phyloP scores from a whole-genome alignment of 805 yeast genomes.

The Suhomyces canberraensis region DNA sequence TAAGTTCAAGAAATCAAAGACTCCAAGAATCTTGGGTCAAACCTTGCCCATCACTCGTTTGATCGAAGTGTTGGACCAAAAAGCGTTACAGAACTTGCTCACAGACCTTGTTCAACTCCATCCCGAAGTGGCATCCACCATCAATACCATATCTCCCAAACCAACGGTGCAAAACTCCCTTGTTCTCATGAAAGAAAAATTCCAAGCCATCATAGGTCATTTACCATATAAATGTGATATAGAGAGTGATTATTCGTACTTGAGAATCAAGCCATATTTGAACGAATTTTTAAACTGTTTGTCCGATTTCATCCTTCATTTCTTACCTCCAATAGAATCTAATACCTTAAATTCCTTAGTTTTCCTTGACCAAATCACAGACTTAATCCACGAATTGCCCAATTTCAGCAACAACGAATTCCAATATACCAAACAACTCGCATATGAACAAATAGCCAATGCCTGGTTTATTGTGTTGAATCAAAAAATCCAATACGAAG shows the following conservation, averaged over 20 bases:
- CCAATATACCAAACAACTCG: slow-evolving; percentile 48
- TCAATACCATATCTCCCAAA: slow-evolving; percentile 52
- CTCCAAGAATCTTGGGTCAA: slow-evolving; percentile 51
- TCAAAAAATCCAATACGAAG: slow-evolving; percentile 18
- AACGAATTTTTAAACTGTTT: slow-evolving; percentile 68
- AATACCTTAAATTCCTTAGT: slow-evolving; percentile 52
- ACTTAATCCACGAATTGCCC: slow-evolving; percentile 62
- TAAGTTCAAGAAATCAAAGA: slow-evolving; percentile 30
- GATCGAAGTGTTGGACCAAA: slow-evolving; percentile 64
- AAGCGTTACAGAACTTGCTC: slow-evolving; percentile 51
- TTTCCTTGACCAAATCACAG: slow-evolving; percentile 61
- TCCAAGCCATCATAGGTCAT: slow-evolving; percentile 41
- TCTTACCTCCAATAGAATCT: slow-evolving; percentile 67
- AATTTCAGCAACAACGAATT: slow-evolving; percentile 57
- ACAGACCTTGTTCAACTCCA: slow-evolving; percentile 51
- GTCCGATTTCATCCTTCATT: slow-evolving; percentile 70
- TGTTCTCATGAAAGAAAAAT: slow-evolving; percentile 45
- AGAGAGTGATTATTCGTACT: slow-evolving; percentile 70
- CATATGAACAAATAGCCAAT: slow-evolving; percentile 58
- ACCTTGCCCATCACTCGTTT: slow-evolving; percentile 60
- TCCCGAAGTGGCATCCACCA: slow-evolving; percentile 57
- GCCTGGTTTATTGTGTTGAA: slow-evolving; percentile 53
- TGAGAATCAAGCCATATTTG: slow-evolving; percentile 65
- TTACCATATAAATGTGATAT: slow-evolving; percentile 77
- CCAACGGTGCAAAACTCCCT: slow-evolving; percentile 55